Percentiles rank a stretch among this genome's conserved stretches.
Conservation (phyloP, 2,329 filamentous ascomycete species). For the Chrysoporthe puriensis region DNA sequence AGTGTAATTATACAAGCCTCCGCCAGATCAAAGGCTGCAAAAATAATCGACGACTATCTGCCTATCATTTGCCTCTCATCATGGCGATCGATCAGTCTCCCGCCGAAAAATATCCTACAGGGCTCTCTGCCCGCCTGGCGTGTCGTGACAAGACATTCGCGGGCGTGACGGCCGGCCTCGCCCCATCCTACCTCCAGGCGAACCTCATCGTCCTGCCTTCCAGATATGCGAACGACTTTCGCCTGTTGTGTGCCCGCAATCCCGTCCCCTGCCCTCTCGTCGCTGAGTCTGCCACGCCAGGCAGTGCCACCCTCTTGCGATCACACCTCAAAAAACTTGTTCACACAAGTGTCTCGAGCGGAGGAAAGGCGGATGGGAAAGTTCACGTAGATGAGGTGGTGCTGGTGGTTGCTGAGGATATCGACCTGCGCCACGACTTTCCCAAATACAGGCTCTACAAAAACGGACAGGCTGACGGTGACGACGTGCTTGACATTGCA, state of each 20-base stretch:
- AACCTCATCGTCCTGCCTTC: conserved; percentile 65
- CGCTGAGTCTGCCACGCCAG: conserved; percentile 52
- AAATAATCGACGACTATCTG: background rate
- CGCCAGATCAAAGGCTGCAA: background rate
- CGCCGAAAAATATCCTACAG: conserved; percentile 34
- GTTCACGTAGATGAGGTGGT: conserved; percentile 12
- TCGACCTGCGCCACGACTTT: conserved; percentile 62
- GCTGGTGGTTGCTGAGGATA: conserved; percentile 41
- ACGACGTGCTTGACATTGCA: conserved; percentile 47
- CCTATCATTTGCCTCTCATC: background rate
- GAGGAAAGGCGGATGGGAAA: background rate
- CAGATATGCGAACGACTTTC: conserved; percentile 60
- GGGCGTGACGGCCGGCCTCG: conserved; percentile 56
- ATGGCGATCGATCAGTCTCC: conserved; percentile 4
- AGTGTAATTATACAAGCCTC: background rate
- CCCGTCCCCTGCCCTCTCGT: conserved; percentile 66
- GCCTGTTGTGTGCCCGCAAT: conserved; percentile 61
- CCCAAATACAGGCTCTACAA: conserved; percentile 63
- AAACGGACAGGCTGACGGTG: conserved; percentile 46
- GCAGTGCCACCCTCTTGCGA: conserved; percentile 38
- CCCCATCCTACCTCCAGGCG: conserved; percentile 61
- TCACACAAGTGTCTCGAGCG: background rate
- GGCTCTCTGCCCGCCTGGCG: conserved; percentile 46
- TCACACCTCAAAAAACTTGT: conserved; percentile 39
- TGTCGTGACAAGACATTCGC: conserved; percentile 46